phyloP scores from a whole-genome alignment of 768 basidiomycete species.

The Mycena floridula region DNA sequence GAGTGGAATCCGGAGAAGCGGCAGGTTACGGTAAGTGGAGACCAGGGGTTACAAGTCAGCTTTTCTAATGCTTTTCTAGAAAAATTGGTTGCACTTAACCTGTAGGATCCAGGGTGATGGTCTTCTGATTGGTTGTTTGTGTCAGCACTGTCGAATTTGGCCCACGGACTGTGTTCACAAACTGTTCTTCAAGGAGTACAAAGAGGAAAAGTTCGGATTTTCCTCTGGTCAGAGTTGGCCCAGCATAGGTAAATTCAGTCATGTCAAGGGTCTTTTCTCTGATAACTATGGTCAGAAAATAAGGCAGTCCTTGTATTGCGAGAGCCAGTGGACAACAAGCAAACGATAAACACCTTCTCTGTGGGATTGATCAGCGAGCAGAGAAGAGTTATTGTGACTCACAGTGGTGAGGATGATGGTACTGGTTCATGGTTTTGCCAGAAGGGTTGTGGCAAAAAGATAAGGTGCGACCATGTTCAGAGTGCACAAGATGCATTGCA shows the following conservation, averaged over 20 bases:
- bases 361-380: neutral
- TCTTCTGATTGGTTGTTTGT: neutral
- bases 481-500: neutral
- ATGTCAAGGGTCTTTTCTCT: neutral
- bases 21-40: too few species aligned
- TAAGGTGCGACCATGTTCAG: constrained; percentile 1
- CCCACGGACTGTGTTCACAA: neutral
- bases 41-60: too few species aligned
- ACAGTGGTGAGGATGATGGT: neutral
- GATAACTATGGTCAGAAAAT: neutral
- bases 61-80: too few species aligned
- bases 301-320: neutral
- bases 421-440: neutral
- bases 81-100: too few species aligned
- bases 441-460: neutral
- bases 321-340: neutral
- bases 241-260: neutral
- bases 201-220: neutral
- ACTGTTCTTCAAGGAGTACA: neutral
- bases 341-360: neutral
- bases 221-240: neutral
- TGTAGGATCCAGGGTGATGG: too few species aligned
- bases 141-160: neutral
- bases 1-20: too few species aligned
- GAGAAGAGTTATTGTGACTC: neutral